phyloP scores from a whole-genome alignment of 2,329 filamentous ascomycete genomes.

The Aspergillus terreus region DNA sequence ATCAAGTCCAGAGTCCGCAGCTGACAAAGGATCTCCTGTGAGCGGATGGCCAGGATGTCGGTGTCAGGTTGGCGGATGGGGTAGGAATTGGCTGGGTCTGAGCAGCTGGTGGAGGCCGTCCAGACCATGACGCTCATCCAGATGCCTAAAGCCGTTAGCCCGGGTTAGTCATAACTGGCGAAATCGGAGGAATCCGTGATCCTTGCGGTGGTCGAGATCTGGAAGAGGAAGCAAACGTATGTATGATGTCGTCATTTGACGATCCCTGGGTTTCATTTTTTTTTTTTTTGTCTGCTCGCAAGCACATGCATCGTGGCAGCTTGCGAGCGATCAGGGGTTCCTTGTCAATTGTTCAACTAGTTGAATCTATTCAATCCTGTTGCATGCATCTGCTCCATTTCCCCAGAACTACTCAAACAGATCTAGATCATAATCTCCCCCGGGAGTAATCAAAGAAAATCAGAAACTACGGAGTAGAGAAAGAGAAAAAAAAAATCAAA shows the following conservation, averaged over 20 bases:
- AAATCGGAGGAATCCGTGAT: constrained; percentile 12
- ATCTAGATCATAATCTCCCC: too few species aligned
- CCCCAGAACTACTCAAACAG: too few species aligned
- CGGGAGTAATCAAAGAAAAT: too few species aligned
- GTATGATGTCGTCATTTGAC: constrained; percentile 13
- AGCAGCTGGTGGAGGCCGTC: not conserved
- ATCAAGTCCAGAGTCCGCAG: not conserved
- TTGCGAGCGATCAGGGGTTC: too few species aligned
- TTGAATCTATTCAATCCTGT: too few species aligned
- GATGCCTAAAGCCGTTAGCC: not conserved
- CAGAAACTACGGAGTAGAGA: not conserved
- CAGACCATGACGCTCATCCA: not conserved
- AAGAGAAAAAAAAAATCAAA: not conserved
- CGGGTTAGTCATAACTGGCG: constrained; percentile 9
- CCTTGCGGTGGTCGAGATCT: not conserved
- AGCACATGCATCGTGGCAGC: not conserved
- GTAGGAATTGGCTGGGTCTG: not conserved
- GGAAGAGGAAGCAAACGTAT: not conserved
- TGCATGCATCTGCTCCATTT: too few species aligned
- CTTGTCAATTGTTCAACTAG: too few species aligned
- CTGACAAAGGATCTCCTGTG: not conserved
- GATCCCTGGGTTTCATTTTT: not conserved
- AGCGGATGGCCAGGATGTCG: not conserved
- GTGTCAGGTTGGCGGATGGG: not conserved
- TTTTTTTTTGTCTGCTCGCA: too few species aligned